These are phyloP conservation scores for Porodaedalea pini DNA, from an alignment of 1,284 basidiomycete genomes.

Conservation along the genomic window DNA sequence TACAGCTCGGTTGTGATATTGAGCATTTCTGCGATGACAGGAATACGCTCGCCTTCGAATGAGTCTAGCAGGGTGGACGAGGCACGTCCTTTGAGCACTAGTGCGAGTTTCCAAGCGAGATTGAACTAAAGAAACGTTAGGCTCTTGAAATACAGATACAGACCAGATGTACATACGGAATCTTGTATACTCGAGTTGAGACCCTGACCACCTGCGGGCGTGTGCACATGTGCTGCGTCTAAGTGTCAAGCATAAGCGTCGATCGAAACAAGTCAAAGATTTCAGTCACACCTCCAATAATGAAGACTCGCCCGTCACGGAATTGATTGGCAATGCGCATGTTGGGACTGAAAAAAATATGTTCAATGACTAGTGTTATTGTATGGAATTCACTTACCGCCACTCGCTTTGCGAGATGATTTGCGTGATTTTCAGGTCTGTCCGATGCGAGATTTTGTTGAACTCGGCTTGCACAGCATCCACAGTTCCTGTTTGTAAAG, in stretches of 20 bases:
- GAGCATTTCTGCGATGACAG: conserved; percentile 39
- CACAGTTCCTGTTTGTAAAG: not conserved
- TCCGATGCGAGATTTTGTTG: not conserved
- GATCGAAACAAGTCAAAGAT: not conserved
- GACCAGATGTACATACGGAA: conserved; percentile 28
- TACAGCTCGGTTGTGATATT: conserved; percentile 10
- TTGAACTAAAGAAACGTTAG: conserved; percentile 31
- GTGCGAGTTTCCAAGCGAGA: conserved; percentile 40
- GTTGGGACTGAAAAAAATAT: conserved; percentile 33
- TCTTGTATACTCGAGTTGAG: conserved; percentile 41
- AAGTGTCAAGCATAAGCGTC: not conserved
- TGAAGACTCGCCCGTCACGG: conserved; percentile 32
- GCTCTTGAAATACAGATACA: not conserved
- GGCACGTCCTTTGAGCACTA: conserved; percentile 34
- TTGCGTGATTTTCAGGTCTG: conserved; percentile 6
- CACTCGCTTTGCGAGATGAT: conserved; percentile 12
- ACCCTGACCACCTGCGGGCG: conserved; percentile 44
- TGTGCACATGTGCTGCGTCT: conserved; percentile 44
- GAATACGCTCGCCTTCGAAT: conserved; percentile 37
- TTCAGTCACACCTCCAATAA: conserved; percentile 35
- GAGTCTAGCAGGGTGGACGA: conserved; percentile 33
- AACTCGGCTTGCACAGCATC: not conserved
- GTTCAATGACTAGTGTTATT: too few species aligned
- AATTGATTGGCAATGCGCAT: conserved; percentile 38
- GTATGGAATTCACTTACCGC: conserved; percentile 10